Conservation (phyloP, 2,329 filamentous ascomycete species). For the Chaetomiaceae sp. region DNA sequence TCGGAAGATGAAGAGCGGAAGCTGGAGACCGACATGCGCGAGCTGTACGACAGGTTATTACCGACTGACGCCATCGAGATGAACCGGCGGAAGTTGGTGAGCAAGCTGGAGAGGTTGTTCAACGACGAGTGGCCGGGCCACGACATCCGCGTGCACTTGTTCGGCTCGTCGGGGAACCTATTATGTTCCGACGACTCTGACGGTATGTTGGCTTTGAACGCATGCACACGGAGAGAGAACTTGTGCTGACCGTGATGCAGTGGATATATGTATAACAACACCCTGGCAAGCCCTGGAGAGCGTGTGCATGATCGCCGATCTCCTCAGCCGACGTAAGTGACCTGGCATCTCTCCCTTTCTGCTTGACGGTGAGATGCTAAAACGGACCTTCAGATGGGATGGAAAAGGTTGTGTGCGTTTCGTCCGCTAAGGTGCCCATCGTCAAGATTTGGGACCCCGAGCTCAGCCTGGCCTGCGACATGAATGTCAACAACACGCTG, state of each 20-base stretch:
- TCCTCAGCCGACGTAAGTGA: constrained; percentile 80
- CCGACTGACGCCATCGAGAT: constrained; percentile 74
- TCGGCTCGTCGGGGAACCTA: constrained; percentile 96
- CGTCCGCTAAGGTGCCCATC: constrained; percentile 92
- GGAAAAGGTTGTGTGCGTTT: constrained; percentile 92
- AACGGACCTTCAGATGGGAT: constrained; percentile 68
- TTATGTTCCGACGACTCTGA: constrained; percentile 94
- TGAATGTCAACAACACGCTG: constrained; percentile 97
- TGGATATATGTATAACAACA: constrained; percentile 97
- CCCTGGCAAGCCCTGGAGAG: constrained; percentile 79
- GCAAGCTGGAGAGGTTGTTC: constrained; percentile 80
- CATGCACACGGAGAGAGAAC: background rate
- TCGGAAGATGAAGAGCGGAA: constrained; percentile 66
- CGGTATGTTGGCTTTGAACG: constrained; percentile 45
- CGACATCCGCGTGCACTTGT: constrained; percentile 84
- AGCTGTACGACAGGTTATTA: constrained; percentile 77
- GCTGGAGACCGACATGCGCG: constrained; percentile 74
- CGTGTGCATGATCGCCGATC: constrained; percentile 83
- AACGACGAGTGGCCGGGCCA: constrained; percentile 88
- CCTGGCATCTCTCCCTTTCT: background rate
- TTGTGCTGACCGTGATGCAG: constrained; percentile 45
- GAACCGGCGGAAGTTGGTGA: constrained; percentile 68
- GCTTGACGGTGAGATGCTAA: constrained; percentile 4
- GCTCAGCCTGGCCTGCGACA: constrained; percentile 81
- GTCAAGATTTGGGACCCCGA: constrained; percentile 99